phyloP scores from a whole-genome alignment of 345 rosid genomes.

The Abelmoschus esculentus region DNA sequence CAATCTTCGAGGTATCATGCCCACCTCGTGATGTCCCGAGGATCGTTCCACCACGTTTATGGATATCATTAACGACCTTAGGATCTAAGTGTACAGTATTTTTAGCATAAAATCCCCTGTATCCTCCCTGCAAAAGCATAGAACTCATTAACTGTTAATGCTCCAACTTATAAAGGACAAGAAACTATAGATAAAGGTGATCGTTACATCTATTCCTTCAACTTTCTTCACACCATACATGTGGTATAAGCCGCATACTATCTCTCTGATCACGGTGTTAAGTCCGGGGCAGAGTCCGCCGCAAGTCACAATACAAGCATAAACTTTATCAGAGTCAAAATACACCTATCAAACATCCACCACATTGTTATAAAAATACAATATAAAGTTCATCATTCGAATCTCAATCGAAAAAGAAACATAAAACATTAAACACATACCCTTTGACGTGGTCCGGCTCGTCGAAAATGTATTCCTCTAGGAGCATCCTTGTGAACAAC shows the following conservation, averaged over 20 bases:
- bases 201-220: conserved; percentile 63
- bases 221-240: conserved; percentile 77
- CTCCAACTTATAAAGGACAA: not conserved
- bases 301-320: conserved; percentile 75
- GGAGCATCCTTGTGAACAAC: conserved; percentile 68
- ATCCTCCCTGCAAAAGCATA: conserved; percentile 61
- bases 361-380: not conserved
- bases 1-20: conserved; percentile 63
- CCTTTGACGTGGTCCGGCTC: conserved; percentile 89
- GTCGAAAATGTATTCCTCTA: conserved; percentile 74
- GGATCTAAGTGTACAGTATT: conserved; percentile 52
- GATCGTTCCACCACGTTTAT: conserved; percentile 73
- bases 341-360: conserved; percentile 35
- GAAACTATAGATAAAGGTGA: not conserved
- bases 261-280: conserved; percentile 75
- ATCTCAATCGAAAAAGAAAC: not conserved
- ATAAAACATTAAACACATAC: conserved; percentile 19
- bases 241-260: conserved; percentile 63
- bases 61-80: conserved; percentile 65
- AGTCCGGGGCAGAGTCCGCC: conserved; percentile 88
- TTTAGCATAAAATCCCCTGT: conserved; percentile 68
- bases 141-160: not conserved
- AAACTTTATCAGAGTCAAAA: conserved; percentile 67
- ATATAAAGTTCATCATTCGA: not conserved
- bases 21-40: conserved; percentile 82